A percentile compares a stretch with the other conserved stretches of the same genome.
These are phyloP conservation scores for Hyphodiscus hymeniophilus DNA, from an alignment of 495 filamentous ascomycete species.

Conservation along the genomic window DNA sequence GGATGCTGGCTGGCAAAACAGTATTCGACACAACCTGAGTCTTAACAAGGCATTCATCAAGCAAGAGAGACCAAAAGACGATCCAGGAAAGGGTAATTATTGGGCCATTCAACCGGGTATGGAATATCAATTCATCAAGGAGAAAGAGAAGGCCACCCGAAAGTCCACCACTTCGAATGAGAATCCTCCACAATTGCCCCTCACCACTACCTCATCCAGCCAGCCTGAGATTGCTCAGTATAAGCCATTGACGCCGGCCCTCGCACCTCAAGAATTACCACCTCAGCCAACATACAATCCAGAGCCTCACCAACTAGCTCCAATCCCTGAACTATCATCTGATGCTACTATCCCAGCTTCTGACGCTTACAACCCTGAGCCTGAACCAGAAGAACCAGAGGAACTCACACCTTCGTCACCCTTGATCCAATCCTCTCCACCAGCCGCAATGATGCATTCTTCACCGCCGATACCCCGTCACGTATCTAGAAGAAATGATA, in stretches of 20 bases:
- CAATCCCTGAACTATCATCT: conserved; percentile 63
- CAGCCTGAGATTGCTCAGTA: conserved; percentile 10
- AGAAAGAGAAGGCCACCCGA: conserved; percentile 58
- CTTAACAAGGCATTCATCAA: conserved; percentile 97
- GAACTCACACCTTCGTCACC: conserved; percentile 52
- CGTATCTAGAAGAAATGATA: conserved; percentile 54
- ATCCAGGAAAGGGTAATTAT: conserved; percentile 97
- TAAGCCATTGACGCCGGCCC: conserved; percentile 15
- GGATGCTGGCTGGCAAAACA: conserved; percentile 95
- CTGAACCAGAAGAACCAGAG: conserved; percentile 35
- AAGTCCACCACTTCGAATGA: conserved; percentile 28
- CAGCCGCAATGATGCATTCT: conserved; percentile 48
- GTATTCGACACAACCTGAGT: conserved; percentile 96
- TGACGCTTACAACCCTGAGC: conserved; percentile 59
- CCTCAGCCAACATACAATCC: conserved; percentile 8
- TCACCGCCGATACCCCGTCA: conserved; percentile 77
- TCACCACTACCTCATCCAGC: conserved; percentile 7
- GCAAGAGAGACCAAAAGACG: conserved; percentile 91
- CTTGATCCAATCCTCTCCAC: conserved; percentile 44
- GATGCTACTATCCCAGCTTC: conserved; percentile 93
- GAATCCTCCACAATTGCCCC: conserved; percentile 10
- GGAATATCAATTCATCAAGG: conserved; percentile 77
- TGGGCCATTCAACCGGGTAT: conserved; percentile 87
- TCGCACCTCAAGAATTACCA: conserved; percentile 14
- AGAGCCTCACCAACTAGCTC: conserved; percentile 9